Percentiles rank a stretch among this genome's conserved stretches.
Conservation (phyloP, 2,329 filamentous ascomycete genomes). For the Hortaea werneckii region DNA sequence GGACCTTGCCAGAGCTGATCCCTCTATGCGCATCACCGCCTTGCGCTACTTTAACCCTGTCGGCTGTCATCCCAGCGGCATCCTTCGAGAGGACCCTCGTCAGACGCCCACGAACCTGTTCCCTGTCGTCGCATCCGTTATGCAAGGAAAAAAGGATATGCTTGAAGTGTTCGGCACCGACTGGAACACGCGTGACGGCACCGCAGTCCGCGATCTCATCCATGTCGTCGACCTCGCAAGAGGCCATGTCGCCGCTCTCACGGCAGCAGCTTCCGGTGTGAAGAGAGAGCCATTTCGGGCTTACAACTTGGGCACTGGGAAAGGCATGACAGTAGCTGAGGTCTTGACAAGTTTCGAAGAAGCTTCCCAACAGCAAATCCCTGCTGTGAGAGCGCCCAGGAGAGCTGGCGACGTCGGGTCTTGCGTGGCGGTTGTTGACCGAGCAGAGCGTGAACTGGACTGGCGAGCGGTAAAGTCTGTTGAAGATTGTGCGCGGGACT, state of each 20-base stretch:
- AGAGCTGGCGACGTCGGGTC: no score
- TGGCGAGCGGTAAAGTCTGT: no score
- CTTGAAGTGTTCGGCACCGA: constrained; percentile 55
- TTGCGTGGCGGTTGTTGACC: no score
- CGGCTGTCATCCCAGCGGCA: constrained; percentile 53
- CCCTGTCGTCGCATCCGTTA: constrained; percentile 52
- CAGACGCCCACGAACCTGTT: constrained; percentile 54
- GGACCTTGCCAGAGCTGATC: constrained; percentile 50
- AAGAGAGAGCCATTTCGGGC: constrained; percentile 24
- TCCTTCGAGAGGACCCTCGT: constrained; percentile 54
- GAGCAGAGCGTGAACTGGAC: no score
- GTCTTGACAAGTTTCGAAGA: constrained; percentile 30
- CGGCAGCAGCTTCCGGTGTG: constrained; percentile 18
- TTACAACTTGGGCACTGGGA: constrained; percentile 35
- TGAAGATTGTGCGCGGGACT: no score
- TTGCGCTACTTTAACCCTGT: constrained; percentile 60
- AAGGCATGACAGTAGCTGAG: constrained; percentile 34
- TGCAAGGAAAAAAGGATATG: constrained; percentile 43
- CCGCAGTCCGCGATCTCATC: constrained; percentile 47
- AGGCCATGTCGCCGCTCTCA: constrained; percentile 52
- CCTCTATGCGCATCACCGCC: constrained; percentile 52
- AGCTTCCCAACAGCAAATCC: constrained; percentile 7
- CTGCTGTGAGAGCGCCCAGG: no score
- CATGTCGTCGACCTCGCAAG: constrained; percentile 47
- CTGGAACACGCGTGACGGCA: constrained; percentile 56